phyloP scores from a whole-genome alignment of 805 yeast species.

The Ogataea henricii region DNA sequence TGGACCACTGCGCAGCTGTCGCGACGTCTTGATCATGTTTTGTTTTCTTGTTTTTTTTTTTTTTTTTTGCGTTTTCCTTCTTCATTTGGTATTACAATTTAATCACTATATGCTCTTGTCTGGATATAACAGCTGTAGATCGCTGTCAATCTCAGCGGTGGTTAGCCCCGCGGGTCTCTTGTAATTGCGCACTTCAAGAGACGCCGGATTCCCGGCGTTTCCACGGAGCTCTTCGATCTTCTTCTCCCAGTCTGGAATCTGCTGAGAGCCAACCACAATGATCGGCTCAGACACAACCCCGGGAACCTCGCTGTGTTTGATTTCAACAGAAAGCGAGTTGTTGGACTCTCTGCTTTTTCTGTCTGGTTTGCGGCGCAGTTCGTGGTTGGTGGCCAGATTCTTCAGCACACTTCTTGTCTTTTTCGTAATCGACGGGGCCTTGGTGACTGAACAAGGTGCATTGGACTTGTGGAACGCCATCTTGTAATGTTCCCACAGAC shows the following conservation, averaged over 20 bases:
- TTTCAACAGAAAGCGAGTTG: neutral
- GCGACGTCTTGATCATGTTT: neutral
- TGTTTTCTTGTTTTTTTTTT: too few relatives aligned
- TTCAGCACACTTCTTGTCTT: slow-evolving; percentile 4
- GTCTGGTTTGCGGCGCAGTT: neutral
- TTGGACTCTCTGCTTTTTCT: neutral
- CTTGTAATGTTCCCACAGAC: slow-evolving; percentile 19
- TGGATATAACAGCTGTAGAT: slow-evolving; percentile 20
- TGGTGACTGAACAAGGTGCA: neutral
- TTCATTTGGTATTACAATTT: neutral
- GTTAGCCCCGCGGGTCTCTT: slow-evolving; percentile 31
- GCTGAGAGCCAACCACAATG: neutral
- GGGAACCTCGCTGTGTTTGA: neutral
- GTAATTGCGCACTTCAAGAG: slow-evolving; percentile 20
- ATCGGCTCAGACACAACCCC: neutral
- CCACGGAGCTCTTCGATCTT: slow-evolving; percentile 1
- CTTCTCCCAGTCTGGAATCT: neutral
- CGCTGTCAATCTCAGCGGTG: slow-evolving; percentile 31
- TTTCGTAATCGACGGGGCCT: neutral
- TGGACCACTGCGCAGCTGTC: neutral
- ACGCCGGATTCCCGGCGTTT: neutral
- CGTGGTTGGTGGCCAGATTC: slow-evolving; percentile 12
- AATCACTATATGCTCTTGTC: neutral
- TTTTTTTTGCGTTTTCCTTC: too few relatives aligned
- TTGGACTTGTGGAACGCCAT: neutral